Base-by-base conservation (phyloP, 805 yeast species). In the Candida cerambycidarum region DNA sequence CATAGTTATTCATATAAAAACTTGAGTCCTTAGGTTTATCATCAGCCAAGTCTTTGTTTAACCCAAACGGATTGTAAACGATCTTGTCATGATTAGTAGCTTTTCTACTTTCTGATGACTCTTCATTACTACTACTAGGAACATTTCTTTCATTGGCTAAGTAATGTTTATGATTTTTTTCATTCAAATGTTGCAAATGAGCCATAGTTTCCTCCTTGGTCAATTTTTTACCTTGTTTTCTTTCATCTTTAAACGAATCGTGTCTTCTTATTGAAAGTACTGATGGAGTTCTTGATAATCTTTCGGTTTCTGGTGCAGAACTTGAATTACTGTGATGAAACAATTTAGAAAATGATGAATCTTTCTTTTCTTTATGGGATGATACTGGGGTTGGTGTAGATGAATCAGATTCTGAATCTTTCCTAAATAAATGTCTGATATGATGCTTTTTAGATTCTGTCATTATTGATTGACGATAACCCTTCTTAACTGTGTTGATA, bases 51-150 rank as follows among this genome's bases (percentile, higher is more conserved):
- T 52, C 51, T 32, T 64, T 70, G 47, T 68, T 74, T 29, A 75
- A 45, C 1, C 88, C 89, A 56, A 79, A 83, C 1, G 89, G 89
- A 52, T 82, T 82, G 59, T 82, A 83, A 33, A 73, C 75, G 55
- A 80, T 68, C 44, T 76, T 79, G 16, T 67, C 72, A 18, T 53
- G 63, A 28, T 52, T 50, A 27, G 40, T 37, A 32, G 25, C 32
- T 2, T 49, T 29, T 29, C 39, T 38, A 23, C 42, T 43, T 15
- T 12, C 5, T 14, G 19, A 11, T 6, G 24, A 11, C 5, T 21
- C 27, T 7, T 21, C 27, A 21, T 29, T 24, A 19, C 4, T 23
- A 16, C 29, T 19, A 13, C 21, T 15, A 12, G 8, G 14, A 11
- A 12, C 21, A 14, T 21, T 41, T 12, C 39, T 37, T 39, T 45